Evolutionary conservation across 2,329 filamentous ascomycete genomes (phyloP), one percentile per base, ranked within the genome.

Genomic region (Pestalotiopsis sp.): DNA sequence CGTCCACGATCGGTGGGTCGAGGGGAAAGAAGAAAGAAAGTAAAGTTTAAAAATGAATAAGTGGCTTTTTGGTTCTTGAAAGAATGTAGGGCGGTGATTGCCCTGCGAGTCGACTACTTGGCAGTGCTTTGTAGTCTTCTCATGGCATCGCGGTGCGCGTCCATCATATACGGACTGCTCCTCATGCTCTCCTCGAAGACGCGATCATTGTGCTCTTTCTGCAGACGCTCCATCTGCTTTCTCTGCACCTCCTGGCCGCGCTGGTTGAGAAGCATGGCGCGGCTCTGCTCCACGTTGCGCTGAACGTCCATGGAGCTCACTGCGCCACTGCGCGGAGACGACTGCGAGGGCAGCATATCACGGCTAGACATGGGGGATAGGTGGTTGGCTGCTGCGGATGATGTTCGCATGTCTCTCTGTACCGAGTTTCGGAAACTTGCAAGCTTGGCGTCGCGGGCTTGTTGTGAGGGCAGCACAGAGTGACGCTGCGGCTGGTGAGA

Each of bases 141-240:
- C 87, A 98, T 87, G 1, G 92, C 93, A 71, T 95, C 91, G 23
- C 92, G 87, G 78, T 98, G 95, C 25, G 91, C 86, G 60, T 93
- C 91, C 65, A 92, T 84, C 83, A 97, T 87, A 71, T 92, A 89
- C 0, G 91, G 91, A 14, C 88, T 90, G 17, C 88, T 90, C 66
- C 93, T 86, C 92, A 97, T 96, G 72, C 89, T 86, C 78, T 91
- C 89, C 72, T 94, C 92, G 74, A 94, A 90, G 49, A 86, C 85
- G 64, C 87, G 87, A 14, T 93, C 89, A 5, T 85, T 83, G 66
- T 87, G 83, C 71, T 89, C 85, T 72, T 86, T 87, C 63, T 87
- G 88, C 57, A 84, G 81, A 67, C 85, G 84, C 73, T 90, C 87
- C 74, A 86, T 83, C 76, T 91, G 87, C 66, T 86, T 85, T 65